Conservation (phyloP, 2,329 filamentous ascomycete genomes). For the Sclerotinia sclerotiorum region DNA sequence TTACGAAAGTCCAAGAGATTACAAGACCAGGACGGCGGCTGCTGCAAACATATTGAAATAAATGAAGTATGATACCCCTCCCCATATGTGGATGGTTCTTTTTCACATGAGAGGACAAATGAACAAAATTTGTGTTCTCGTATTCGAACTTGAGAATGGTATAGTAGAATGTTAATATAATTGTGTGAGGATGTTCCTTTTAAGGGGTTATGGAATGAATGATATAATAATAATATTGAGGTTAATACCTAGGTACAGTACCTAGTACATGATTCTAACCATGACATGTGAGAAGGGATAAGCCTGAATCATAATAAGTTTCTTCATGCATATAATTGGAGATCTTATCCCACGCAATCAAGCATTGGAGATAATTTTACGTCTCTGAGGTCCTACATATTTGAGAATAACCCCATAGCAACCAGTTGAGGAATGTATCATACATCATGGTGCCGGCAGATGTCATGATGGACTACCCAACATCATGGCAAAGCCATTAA, state of each 20-base stretch:
- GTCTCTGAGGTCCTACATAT: background rate
- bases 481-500: background rate
- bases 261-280: background rate
- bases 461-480: too few relatives aligned
- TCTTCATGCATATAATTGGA: slow-evolving; percentile 16
- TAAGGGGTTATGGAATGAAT: background rate
- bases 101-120: background rate
- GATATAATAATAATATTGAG: background rate
- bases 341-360: background rate
- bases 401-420: background rate
- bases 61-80: slow-evolving; percentile 16
- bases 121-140: background rate
- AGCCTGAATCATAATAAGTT: slow-evolving; percentile 3
- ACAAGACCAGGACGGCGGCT: slow-evolving; percentile 61
- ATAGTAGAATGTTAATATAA: background rate
- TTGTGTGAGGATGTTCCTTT: background rate
- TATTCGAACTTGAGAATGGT: background rate
- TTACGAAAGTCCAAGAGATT: slow-evolving; percentile 84
- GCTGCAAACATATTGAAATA: slow-evolving; percentile 39
- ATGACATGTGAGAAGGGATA: background rate
- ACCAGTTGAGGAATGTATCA: background rate
- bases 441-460: background rate
- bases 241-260: background rate
- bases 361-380: background rate
- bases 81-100: background rate